Evolutionary conservation across 495 filamentous ascomycete genomes (phyloP), one percentile per base, ranked within the genome.

Genomic region (Bacidia gigantensis): DNA sequence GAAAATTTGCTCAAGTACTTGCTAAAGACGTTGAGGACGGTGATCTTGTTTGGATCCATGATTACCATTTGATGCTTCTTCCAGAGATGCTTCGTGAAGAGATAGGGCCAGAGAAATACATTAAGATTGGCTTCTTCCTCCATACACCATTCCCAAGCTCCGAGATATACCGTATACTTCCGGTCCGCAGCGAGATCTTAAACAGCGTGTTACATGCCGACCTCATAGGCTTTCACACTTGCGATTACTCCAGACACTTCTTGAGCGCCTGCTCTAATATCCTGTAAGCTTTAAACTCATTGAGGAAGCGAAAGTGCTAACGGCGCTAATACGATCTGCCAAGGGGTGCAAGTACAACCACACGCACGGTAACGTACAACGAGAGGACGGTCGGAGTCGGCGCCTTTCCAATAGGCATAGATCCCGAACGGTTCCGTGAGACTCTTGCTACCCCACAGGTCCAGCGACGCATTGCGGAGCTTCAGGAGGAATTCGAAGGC

Each of bases 1-100:
- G 79, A 42, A 64, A 88, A 14, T 97, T 97, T 58, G 90, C 90
- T 20, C 82, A 86, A 65, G 72, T 77, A 0, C 75, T 97, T 50
- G 74, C 80, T 7, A 74, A 80, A 46, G 75, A 83, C 54, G 83
- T 88, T 0, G 72, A 83, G 56, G 79, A 84, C 49, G 87, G 86
- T 38, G 85, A 89, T 57, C 63, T 95, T 41, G 82, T 97, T 60
- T 97, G 90, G 90, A 82, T 97, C 0, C 90, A 97, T 63, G 90
- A 97, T 64, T 97, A 95, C 64, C 90, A 97, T 67, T 71, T 95
- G 47, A 90, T 97, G 85, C 77, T 97, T 1, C 69, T 97, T 18
- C 90, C 90, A 0, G 71, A 78, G 52, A 83, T 95, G 78, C 71
- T 97, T 49, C 82, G 90, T 50, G 79, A 92, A 48, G 83, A 87